Conservation (phyloP, 2,329 filamentous ascomycete genomes). For the Cercospora zeae-maydis region DNA sequence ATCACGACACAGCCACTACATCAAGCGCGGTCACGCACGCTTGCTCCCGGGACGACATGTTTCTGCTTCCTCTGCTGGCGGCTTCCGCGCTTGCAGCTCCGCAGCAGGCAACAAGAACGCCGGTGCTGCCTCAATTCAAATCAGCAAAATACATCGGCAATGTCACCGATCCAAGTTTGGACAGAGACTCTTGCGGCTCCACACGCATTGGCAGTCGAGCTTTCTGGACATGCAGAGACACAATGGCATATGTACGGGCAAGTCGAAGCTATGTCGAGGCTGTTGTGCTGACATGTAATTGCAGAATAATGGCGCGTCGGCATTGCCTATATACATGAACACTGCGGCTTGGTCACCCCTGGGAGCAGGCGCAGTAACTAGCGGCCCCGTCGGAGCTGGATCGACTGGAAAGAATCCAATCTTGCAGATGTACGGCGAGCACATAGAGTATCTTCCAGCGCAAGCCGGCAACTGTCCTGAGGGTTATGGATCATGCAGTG, state of each 20-base stretch:
- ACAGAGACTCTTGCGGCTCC: conserved; percentile 27
- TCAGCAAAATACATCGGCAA: conserved; percentile 19
- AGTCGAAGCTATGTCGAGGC: not conserved
- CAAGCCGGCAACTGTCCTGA: conserved; percentile 11
- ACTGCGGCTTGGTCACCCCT: conserved; percentile 24
- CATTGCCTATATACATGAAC: conserved; percentile 20
- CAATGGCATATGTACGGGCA: conserved; percentile 13
- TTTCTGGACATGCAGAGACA: conserved; percentile 29
- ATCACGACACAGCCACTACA: not conserved
- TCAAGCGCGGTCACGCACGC: not conserved
- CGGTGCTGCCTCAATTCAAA: conserved; percentile 12
- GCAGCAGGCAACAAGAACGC: conserved; percentile 3
- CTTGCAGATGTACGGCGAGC: conserved; percentile 20
- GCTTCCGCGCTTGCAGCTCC: conserved; percentile 8
- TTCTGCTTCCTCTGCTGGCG: conserved; percentile 3
- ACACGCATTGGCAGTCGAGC: conserved; percentile 19
- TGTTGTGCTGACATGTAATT: not conserved
- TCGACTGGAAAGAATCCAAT: conserved; percentile 20
- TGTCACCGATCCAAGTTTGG: conserved; percentile 21
- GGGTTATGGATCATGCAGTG: conserved; percentile 13
- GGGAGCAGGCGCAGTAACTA: conserved; percentile 4
- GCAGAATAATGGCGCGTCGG: conserved; percentile 8
- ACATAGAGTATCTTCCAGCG: conserved; percentile 17
- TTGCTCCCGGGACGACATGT: not conserved
- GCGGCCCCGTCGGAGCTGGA: conserved; percentile 14